A percentile compares a stretch with the other conserved stretches of the same genome.
These are phyloP conservation scores for Clarireedia monteithiana DNA, from an alignment of 2,329 filamentous ascomycete genomes.

Conservation along the genomic window DNA sequence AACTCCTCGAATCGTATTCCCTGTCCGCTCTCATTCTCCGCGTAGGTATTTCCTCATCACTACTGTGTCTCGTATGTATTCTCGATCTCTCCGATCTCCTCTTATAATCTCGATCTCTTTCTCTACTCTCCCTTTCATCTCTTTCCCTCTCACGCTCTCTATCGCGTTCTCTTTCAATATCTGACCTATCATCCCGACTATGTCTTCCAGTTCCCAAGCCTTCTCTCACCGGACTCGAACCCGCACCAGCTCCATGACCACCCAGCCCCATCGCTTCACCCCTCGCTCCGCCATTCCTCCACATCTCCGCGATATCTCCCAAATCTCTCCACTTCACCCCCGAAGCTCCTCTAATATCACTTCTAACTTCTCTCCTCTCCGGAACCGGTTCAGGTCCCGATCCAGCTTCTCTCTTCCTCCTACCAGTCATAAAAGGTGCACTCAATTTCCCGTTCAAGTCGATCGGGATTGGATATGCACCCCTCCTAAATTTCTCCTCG, in stretches of 20 bases:
- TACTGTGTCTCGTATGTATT: slow-evolving; percentile 2
- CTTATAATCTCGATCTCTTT: slow-evolving; percentile 12
- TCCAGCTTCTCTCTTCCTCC: slow-evolving; percentile 24
- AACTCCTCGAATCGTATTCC: slow-evolving; percentile 7
- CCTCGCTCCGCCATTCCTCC: slow-evolving; percentile 13
- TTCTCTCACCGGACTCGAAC: slow-evolving; percentile 12
- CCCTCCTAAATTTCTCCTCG: slow-evolving; percentile 18
- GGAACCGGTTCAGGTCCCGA: slow-evolving; percentile 14
- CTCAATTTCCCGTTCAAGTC: slow-evolving; percentile 25
- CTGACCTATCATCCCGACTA: slow-evolving; percentile 12
- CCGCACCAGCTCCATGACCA: slow-evolving; percentile 5
- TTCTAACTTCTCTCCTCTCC: slow-evolving; percentile 27
- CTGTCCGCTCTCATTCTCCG: slow-evolving; percentile 10
- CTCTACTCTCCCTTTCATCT: slow-evolving; percentile 1
- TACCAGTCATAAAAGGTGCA: slow-evolving; percentile 26
- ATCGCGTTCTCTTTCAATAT: slow-evolving; percentile 8
- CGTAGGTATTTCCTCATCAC: slow-evolving; percentile 2
- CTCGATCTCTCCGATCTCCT: slow-evolving; percentile 3
- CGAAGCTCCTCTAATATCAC: slow-evolving; percentile 7
- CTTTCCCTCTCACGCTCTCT: slow-evolving; percentile 1
- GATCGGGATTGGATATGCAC: slow-evolving; percentile 21
- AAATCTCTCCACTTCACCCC: slow-evolving; percentile 3
- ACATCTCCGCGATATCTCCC: slow-evolving; percentile 8
- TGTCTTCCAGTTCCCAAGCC: slow-evolving; percentile 10
- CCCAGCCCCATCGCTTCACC: slow-evolving; percentile 9